Conservation (phyloP, 768 basidiomycete genomes). For the Boletus huronensis region DNA sequence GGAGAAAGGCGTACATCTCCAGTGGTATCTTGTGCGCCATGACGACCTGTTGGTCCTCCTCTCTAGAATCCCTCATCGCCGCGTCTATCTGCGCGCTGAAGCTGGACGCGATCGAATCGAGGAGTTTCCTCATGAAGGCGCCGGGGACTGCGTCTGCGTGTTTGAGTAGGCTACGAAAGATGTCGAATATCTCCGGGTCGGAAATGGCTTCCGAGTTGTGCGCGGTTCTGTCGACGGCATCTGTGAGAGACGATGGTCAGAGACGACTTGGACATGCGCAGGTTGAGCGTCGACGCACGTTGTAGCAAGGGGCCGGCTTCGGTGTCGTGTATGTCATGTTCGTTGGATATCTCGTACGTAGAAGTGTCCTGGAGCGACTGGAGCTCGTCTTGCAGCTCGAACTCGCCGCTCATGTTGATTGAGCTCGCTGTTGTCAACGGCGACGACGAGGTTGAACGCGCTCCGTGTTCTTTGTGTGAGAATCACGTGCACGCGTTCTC, state of each 20-base stretch:
- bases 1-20: slow-evolving; percentile 88
- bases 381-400: slow-evolving; percentile 79
- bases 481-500: slow-evolving; percentile 27
- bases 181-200: slow-evolving; percentile 70
- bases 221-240: slow-evolving; percentile 78
- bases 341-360: slow-evolving; percentile 63
- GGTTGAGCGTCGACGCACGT: slow-evolving; percentile 37
- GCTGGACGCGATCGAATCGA: slow-evolving; percentile 82
- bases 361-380: slow-evolving; percentile 58
- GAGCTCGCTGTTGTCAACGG: slow-evolving; percentile 3
- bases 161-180: slow-evolving; percentile 81
- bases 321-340: slow-evolving; percentile 59
- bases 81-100: slow-evolving; percentile 71
- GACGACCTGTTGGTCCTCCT: slow-evolving; percentile 61
- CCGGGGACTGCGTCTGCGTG: slow-evolving; percentile 60
- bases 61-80: slow-evolving; percentile 63
- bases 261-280: not conserved
- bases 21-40: slow-evolving; percentile 67
- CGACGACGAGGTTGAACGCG: slow-evolving; percentile 8
- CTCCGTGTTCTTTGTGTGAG: not conserved
- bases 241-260: slow-evolving; percentile 36
- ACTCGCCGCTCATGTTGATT: slow-evolving; percentile 39
- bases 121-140: slow-evolving; percentile 72
- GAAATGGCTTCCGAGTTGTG: slow-evolving; percentile 69
- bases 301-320: slow-evolving; percentile 56